Percentiles rank a stretch among this genome's conserved stretches.
phyloP scores from a whole-genome alignment of 495 filamentous ascomycete genomes.

The Talaromyces nanjingensis region DNA sequence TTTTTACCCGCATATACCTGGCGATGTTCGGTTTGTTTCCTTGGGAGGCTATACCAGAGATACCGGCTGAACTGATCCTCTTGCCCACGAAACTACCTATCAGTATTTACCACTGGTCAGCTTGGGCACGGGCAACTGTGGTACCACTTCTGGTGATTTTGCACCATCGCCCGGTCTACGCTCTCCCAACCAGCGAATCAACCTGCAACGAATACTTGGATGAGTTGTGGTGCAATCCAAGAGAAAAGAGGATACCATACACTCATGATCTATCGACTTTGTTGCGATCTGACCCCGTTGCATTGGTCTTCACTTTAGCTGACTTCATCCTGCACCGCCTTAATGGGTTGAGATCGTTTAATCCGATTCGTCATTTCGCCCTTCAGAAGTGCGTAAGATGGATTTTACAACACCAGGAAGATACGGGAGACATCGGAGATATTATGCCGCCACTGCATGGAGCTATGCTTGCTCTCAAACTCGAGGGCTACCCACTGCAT shows the following conservation, averaged over 20 bases:
- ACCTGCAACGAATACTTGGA: conserved; percentile 27
- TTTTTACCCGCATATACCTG: conserved; percentile 30
- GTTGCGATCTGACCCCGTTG: conserved; percentile 12
- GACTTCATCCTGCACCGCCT: conserved; percentile 20
- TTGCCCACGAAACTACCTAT: conserved; percentile 22
- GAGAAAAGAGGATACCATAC: conserved; percentile 24
- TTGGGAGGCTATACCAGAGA: conserved; percentile 31
- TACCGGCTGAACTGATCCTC: conserved; percentile 35
- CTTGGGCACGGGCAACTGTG: conserved; percentile 31
- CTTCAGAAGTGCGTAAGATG: conserved; percentile 17
- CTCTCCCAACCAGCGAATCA: conserved; percentile 25
- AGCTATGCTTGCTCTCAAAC: conserved; percentile 17
- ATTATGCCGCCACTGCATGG: conserved; percentile 26
- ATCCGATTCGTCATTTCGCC: conserved; percentile 12
- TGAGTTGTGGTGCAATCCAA: conserved; percentile 29
- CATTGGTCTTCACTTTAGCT: conserved; percentile 17
- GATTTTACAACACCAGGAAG: conserved; percentile 26
- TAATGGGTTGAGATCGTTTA: conserved; percentile 12
- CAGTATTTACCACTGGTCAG: conserved; percentile 29
- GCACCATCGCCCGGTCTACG: conserved; percentile 29
- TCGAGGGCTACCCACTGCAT: conserved; percentile 23
- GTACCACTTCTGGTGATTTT: conserved; percentile 29
- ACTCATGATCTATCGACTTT: conserved; percentile 3
- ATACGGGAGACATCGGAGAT: conserved; percentile 22
- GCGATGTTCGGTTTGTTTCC: conserved; percentile 38